Base-by-base conservation (phyloP, 2,329 filamentous ascomycete species). In the Colletotrichum spaethianum region DNA sequence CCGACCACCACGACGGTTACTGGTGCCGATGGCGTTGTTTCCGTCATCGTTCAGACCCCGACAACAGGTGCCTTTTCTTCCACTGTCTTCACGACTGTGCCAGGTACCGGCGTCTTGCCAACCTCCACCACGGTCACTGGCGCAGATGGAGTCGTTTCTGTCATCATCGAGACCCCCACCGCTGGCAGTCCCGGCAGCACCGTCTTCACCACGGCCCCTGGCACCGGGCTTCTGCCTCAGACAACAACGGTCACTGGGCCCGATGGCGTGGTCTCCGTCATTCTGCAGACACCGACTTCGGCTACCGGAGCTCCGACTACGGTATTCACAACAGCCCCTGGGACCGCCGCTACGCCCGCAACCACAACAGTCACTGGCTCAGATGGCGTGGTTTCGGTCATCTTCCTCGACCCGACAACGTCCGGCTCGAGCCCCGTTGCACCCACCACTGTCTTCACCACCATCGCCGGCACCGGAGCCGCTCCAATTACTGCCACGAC, bases 361-460 rank as follows among this genome's bases (percentile, higher is more conserved):
- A 52, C 33, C 1, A 63, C 60, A 36, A 63, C 60, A 1, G 23
- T 63, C 18, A 63, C 60, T 16, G 60, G 60, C 9, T 1, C 11
- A 2, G 46, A 63, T 12, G 60, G 60, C 2, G 46, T 63, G 16
- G 60, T 63, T 6, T 63, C 46, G 1, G 46, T 63, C 61, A 59
- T 62, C 57, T 61, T 56, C 14, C 20, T 65, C 11, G 50, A 65
- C 38, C 63, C 63, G 4, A 42, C 53, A 9, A 38, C 63, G 5
- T 59, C 53, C 8, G 53, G 40, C 4, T 40, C 46, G 57, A 60
- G 18, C 18, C 26, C 26, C 4, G 12, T 18, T 0, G 12, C 56
- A 4, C 55, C 55, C 7, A 60, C 53, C 4, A 67, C 67, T 2
- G 31, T 70, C 20, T 66, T 60, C 44, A 69, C 67, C 18, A 65